These are phyloP conservation scores for Cyclotella kingstonii DNA, from an alignment of 108 stramenopile genomes.

Conservation along the genomic window DNA sequence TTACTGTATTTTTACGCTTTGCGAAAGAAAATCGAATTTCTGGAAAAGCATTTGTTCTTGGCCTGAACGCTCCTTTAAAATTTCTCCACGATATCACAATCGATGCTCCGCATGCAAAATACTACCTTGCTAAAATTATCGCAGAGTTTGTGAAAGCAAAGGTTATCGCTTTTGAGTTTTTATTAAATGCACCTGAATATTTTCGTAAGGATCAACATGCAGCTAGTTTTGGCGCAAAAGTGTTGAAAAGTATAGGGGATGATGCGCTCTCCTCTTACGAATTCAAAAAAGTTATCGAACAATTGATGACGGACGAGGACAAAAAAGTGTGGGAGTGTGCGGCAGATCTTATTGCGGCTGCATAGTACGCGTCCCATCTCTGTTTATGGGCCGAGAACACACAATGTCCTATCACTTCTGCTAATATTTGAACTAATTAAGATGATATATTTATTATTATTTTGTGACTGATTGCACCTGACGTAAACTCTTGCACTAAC, in stretches of 20 bases:
- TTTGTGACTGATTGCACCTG: too few relatives aligned
- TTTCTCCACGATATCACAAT: slow-evolving; percentile 73
- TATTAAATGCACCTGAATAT: slow-evolving; percentile 65
- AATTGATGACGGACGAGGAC: slow-evolving; percentile 76
- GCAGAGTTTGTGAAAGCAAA: slow-evolving; percentile 53
- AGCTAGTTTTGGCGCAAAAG: slow-evolving; percentile 58
- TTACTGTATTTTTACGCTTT: slow-evolving; percentile 40
- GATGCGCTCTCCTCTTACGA: slow-evolving; percentile 41
- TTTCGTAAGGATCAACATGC: slow-evolving; percentile 66
- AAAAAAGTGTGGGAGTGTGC: slow-evolving; percentile 36
- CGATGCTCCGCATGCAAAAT: slow-evolving; percentile 76
- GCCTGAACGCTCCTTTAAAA: slow-evolving; percentile 77
- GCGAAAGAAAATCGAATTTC: slow-evolving; percentile 54
- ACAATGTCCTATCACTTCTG: too few relatives aligned
- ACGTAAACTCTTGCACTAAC: too few relatives aligned
- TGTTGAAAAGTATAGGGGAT: slow-evolving; percentile 57
- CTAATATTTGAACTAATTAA: too few relatives aligned
- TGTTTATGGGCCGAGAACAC: too few relatives aligned
- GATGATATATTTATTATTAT: too few relatives aligned
- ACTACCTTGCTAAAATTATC: slow-evolving; percentile 56
- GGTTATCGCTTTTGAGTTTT: slow-evolving; percentile 46
- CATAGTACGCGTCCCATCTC: slow-evolving; percentile 5
- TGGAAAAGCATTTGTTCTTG: slow-evolving; percentile 38
- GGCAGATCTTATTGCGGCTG: slow-evolving; percentile 32
- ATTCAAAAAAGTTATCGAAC: slow-evolving; percentile 48